Evolutionary conservation across 2,329 filamentous ascomycete genomes (phyloP).

Genomic region (Phyllosticta capitalensis): DNA sequence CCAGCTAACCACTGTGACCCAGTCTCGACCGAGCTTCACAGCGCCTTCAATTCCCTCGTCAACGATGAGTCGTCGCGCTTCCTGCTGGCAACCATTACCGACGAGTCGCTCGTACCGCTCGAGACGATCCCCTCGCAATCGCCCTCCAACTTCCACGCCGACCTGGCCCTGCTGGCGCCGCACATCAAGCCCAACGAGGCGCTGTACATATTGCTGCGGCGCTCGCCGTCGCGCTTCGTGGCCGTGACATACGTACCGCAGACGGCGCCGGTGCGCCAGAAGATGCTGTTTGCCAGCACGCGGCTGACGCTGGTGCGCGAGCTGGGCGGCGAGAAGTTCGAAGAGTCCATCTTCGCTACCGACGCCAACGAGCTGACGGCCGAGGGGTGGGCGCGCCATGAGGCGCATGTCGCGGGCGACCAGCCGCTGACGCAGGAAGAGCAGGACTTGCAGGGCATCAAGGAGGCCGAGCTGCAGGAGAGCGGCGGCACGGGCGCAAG

Average conservation of each 20-base stretch:
- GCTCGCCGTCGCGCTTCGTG: slow-evolving; percentile 41
- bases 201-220: slow-evolving; percentile 66
- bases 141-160: slow-evolving; percentile 50
- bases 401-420: slow-evolving; percentile 50
- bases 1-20: slow-evolving; percentile 16
- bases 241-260: slow-evolving; percentile 74
- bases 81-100: slow-evolving; percentile 60
- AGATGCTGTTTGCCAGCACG: slow-evolving; percentile 77
- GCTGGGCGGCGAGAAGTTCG: slow-evolving; percentile 68
- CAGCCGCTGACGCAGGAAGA: slow-evolving; percentile 76
- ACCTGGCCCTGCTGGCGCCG: slow-evolving; percentile 53
- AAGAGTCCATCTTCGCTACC: slow-evolving; percentile 66
- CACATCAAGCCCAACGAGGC: slow-evolving; percentile 58
- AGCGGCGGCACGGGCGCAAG: slow-evolving; percentile 54
- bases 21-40: slow-evolving; percentile 70
- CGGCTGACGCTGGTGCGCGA: slow-evolving; percentile 66
- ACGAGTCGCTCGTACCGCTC: slow-evolving; percentile 57
- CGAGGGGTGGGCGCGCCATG: slow-evolving; percentile 62
- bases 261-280: slow-evolving; percentile 67
- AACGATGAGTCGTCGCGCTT: slow-evolving; percentile 54
- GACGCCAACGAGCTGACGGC: slow-evolving; percentile 58
- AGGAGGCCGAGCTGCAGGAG: slow-evolving; percentile 63
- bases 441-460: slow-evolving; percentile 59
- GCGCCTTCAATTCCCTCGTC: slow-evolving; percentile 62
- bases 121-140: slow-evolving; percentile 40